Evolutionary conservation across 441 rosid species (phyloP).

Genomic region (Brassica balearica): DNA sequence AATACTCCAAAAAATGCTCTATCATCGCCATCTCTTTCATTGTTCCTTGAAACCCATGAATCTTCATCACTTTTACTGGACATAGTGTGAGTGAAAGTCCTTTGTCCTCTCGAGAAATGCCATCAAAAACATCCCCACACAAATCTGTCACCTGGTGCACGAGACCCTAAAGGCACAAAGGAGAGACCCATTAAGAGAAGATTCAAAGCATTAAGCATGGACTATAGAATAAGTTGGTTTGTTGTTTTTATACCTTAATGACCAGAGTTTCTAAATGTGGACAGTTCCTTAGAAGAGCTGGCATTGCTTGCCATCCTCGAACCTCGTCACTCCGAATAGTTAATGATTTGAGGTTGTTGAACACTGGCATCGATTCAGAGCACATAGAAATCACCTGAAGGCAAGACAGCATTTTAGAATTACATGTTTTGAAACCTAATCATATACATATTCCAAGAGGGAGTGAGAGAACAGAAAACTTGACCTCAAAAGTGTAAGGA

Average conservation of each 20-base stretch:
- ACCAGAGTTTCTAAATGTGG: slow-evolving; percentile 16
- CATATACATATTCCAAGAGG: neutral
- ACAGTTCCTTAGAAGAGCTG: slow-evolving; percentile 6
- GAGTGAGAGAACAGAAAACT: neutral
- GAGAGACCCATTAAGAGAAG: neutral
- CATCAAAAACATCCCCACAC: slow-evolving; percentile 32
- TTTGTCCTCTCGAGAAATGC: slow-evolving; percentile 17
- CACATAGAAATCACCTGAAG: slow-evolving; percentile 11
- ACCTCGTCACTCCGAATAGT: neutral
- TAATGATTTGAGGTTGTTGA: neutral
- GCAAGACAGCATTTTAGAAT: neutral
- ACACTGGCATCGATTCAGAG: slow-evolving; percentile 1
- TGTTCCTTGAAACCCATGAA: slow-evolving; percentile 10
- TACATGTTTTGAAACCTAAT: neutral
- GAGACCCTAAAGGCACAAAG: slow-evolving; percentile 18
- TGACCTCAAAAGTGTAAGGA: slow-evolving; percentile 21
- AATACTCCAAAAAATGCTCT: slow-evolving; percentile 30
- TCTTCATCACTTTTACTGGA: slow-evolving; percentile 13
- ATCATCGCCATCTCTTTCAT: neutral
- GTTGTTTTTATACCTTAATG: slow-evolving; percentile 7
- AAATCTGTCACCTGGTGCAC: slow-evolving; percentile 12
- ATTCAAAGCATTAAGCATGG: neutral
- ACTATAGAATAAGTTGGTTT: too few relatives aligned
- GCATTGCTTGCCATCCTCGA: slow-evolving; percentile 25
- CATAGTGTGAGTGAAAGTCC: slow-evolving; percentile 9